Evolutionary conservation across 805 yeast species (phyloP), one percentile per base, ranked within the genome.

Genomic region (Dipodascus geniculatus): DNA sequence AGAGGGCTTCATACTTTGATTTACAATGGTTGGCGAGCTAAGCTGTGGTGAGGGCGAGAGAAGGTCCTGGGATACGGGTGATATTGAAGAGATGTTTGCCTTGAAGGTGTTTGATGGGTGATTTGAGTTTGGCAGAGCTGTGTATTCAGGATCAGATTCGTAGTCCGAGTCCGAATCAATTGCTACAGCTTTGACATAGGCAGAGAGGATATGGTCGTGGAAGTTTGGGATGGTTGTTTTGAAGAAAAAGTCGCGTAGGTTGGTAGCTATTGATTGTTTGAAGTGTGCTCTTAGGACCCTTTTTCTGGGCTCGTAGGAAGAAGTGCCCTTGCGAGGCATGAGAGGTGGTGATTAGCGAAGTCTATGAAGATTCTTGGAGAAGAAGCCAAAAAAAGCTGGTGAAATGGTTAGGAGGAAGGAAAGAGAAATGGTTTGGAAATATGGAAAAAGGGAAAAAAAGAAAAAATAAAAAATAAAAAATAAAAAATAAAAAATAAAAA

Each of bases 241-340:
- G 20, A 9, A 6, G 8, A 38, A 38, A 17, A 38, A 38, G 19
- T 17, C 20, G 44, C 20, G 44, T 38, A 38, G 19, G 20, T 38
- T 17, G 14, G 44, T n/a, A 38, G 44, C 44, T 3, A 38, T 38
- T 38, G 44, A 38, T 6, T 38, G 44, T 38, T 38, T 38, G 44
- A 14, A 17, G 14, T 38, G 44, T 3, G 44, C 44, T 38, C 44
- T 38, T 14, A 38, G 44, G 8, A 38, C 44, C 44, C 44, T 38
- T 38, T 38, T 14, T n/a, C 44, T 14, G 44, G 44, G 44, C 19
- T 38, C 44, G 20, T 38, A 38, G 20, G 4, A 38, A 14, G 11
- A n/a, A n/a, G 6, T 38, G 44, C 44, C 44, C 44, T 38, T 38
- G 44, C 44, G 44, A 38, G 44, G 20, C 44, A 38, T 38, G 44